Evolutionary conservation across 257 asterid species (phyloP).

Genomic region (Orobanche coerulescens): DNA sequence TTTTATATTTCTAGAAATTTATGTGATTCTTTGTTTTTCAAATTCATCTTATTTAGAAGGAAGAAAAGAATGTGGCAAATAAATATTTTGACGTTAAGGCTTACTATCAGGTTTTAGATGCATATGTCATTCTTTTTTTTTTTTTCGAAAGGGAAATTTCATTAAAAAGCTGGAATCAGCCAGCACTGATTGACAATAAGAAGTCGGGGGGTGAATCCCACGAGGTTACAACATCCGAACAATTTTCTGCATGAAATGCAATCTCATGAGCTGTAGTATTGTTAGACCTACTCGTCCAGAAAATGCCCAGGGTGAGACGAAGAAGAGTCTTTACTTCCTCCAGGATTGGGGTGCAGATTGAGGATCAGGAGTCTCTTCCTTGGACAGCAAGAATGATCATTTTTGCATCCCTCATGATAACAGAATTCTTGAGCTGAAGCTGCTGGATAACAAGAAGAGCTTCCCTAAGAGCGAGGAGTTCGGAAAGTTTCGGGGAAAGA

Average conservation of each 20-base stretch:
- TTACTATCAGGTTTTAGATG: no score
- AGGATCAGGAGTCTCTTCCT: no score
- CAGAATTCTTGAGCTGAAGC: background rate
- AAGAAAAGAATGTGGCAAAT: no score
- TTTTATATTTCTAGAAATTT: no score
- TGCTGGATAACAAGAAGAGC: background rate
- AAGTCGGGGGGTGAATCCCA: background rate
- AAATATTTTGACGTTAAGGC: no score
- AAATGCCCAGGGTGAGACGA: background rate
- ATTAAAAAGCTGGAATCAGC: no score
- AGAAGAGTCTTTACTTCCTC: background rate
- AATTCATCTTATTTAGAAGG: no score
- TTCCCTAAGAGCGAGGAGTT: background rate
- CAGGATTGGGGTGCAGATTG: no score
- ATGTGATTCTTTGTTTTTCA: no score
- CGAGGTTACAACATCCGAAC: background rate
- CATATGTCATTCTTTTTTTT: no score
- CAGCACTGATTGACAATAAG: background rate
- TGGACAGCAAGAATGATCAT: background rate
- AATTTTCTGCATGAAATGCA: background rate
- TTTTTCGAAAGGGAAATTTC: no score
- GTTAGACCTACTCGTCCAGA: background rate
- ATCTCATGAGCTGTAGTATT: background rate
- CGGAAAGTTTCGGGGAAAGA: background rate
- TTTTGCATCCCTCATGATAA: background rate